These are phyloP conservation scores for Zopfia rhizophila DNA, from an alignment of 2,329 filamentous ascomycete genomes.

Conservation along the genomic window DNA sequence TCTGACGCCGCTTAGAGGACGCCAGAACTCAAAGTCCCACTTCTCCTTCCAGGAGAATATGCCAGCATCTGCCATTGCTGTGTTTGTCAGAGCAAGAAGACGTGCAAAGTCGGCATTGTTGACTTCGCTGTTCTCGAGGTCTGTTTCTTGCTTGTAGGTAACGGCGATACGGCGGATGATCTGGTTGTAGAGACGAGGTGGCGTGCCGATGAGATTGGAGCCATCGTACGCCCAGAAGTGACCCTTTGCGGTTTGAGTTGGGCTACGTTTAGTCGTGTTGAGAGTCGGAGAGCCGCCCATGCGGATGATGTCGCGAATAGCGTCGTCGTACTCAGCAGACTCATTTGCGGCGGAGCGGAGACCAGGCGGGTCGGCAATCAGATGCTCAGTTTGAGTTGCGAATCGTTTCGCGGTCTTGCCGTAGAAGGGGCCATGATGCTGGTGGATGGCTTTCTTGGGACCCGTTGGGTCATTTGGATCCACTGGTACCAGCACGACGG, in stretches of 20 bases:
- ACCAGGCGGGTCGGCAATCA: constrained; percentile 23
- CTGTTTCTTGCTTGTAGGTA: constrained; percentile 3
- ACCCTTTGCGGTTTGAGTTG: constrained; percentile 22
- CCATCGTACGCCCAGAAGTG: constrained; percentile 29
- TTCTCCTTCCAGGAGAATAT: constrained; percentile 43
- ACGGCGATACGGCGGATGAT: constrained; percentile 35
- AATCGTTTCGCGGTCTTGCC: constrained; percentile 33
- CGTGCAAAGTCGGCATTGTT: constrained; percentile 43
- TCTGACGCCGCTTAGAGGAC: constrained; percentile 38
- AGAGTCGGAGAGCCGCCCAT: constrained; percentile 23
- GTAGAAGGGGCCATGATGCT: constrained; percentile 36
- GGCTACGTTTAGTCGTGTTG: constrained; percentile 25
- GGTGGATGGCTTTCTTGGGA: constrained; percentile 24
- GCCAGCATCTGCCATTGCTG: constrained; percentile 37
- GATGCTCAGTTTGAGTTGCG: constrained; percentile 26
- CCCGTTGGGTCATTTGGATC: constrained; percentile 35
- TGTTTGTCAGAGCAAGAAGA: constrained; percentile 36
- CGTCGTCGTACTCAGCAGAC: constrained; percentile 25
- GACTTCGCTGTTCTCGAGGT: constrained; percentile 19
- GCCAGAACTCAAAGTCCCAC: constrained; percentile 43
- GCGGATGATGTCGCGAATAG: constrained; percentile 14
- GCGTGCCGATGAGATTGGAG: constrained; percentile 34
- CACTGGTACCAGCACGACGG: constrained; percentile 30
- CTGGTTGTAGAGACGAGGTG: constrained; percentile 36
- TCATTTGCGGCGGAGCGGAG: constrained; percentile 16